These are phyloP conservation scores for Cercospora sp. DNA, from an alignment of 2,329 filamentous ascomycete genomes.

Conservation along the genomic window DNA sequence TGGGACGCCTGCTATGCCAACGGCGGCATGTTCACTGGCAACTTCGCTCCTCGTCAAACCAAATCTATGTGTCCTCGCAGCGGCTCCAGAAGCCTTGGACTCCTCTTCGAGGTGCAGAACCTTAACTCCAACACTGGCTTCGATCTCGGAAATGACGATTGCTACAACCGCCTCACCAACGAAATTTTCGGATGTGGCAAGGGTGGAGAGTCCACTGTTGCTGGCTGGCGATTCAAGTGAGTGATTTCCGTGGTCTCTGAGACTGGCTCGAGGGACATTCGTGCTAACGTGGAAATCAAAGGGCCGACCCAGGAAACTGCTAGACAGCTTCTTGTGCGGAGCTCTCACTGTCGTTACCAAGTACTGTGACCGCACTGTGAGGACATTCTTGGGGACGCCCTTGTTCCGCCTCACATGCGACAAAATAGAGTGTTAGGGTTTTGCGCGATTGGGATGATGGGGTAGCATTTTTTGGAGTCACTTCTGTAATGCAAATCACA, in stretches of 20 bases:
- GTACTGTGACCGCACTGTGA: neutral
- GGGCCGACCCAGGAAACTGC: neutral
- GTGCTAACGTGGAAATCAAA: neutral
- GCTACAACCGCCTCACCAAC: constrained; percentile 20
- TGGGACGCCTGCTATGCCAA: constrained; percentile 18
- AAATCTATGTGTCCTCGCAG: constrained; percentile 23
- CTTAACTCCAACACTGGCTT: constrained; percentile 18
- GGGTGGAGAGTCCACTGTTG: neutral
- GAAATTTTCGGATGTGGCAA: constrained; percentile 17
- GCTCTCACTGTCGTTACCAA: neutral
- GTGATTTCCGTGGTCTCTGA: neutral
- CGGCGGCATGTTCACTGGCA: constrained; percentile 25
- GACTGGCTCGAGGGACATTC: neutral
- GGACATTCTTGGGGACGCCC: neutral
- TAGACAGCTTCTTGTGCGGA: neutral
- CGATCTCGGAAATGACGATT: constrained; percentile 22
- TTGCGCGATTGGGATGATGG: neutral
- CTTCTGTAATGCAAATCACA: neutral
- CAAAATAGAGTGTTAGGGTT: neutral
- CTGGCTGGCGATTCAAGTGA: neutral
- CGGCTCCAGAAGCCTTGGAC: constrained; percentile 7
- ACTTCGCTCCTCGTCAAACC: constrained; percentile 19
- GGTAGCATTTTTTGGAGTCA: neutral
- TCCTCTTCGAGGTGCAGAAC: constrained; percentile 23
- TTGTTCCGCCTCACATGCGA: neutral